Percentiles rank a stretch among this genome's conserved stretches.
These are phyloP conservation scores for Haematococcus lacustris DNA, from an alignment of 139 green algal genomes.

Conservation along the genomic window DNA sequence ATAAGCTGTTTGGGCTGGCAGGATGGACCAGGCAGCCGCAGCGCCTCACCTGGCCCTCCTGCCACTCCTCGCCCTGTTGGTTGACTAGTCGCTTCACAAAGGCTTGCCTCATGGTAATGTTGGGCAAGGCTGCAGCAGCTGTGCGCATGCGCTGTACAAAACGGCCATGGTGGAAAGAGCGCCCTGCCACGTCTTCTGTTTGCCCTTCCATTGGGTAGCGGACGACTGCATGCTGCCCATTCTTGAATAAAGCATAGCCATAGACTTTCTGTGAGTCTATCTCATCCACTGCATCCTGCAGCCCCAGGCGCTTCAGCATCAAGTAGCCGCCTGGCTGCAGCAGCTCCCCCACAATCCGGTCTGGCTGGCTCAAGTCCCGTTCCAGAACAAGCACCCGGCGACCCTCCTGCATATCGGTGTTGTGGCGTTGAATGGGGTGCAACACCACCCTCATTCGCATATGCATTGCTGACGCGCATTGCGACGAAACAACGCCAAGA, in stretches of 20 bases:
- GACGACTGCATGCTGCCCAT: slow-evolving; percentile 62
- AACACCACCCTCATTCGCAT: too few relatives aligned
- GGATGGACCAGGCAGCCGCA: too few relatives aligned
- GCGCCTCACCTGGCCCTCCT: slow-evolving; percentile 3
- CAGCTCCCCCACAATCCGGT: slow-evolving; percentile 98
- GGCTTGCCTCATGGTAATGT: slow-evolving; percentile 65
- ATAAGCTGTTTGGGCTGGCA: too few relatives aligned
- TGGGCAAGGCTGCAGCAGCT: slow-evolving; percentile 37
- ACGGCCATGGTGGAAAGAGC: slow-evolving; percentile 89
- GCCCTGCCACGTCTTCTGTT: slow-evolving; percentile 70
- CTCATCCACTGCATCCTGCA: slow-evolving; percentile 67
- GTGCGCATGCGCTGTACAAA: slow-evolving; percentile 88
- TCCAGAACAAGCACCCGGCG: slow-evolving; percentile 86
- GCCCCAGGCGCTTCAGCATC: slow-evolving; percentile 83
- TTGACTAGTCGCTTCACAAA: slow-evolving; percentile 71
- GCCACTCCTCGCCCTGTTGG: slow-evolving; percentile 23
- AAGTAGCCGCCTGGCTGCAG: slow-evolving; percentile 94
- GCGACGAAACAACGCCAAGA: too few relatives aligned
- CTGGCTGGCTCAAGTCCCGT: slow-evolving; percentile 83
- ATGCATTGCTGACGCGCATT: too few relatives aligned
- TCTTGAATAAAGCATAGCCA: slow-evolving; percentile 93
- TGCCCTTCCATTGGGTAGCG: slow-evolving; percentile 78
- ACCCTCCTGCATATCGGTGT: slow-evolving; percentile 57
- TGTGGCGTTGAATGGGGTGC: too few relatives aligned
- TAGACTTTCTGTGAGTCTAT: slow-evolving; percentile 92